These are phyloP conservation scores for Tephrocybe sp. DNA, from an alignment of 768 basidiomycete species.

Conservation along the genomic window DNA sequence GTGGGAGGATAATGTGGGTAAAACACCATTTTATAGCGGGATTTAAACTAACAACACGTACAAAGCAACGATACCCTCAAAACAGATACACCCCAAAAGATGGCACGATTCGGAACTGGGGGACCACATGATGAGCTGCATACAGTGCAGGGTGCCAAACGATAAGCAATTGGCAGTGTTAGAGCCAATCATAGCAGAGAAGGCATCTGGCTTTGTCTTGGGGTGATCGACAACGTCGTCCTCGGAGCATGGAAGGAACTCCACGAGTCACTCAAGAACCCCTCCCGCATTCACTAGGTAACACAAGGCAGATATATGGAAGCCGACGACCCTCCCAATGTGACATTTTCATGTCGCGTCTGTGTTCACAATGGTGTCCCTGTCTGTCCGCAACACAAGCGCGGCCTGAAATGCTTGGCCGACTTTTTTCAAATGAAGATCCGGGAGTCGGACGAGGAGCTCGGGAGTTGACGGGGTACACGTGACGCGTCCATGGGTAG, in stretches of 20 bases:
- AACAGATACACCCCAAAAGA: conserved; percentile 10
- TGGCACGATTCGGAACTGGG: conserved; percentile 1
- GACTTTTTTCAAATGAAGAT: conserved; percentile 9
- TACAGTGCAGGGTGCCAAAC: not conserved
- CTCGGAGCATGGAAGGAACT: not conserved
- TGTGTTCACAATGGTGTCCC: no score
- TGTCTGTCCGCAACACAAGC: not conserved
- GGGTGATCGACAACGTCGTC: conserved; percentile 1
- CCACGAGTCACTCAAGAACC: not conserved
- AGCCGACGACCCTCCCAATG: not conserved
- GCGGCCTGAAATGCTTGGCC: no score
- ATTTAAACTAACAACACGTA: conserved; percentile 22
- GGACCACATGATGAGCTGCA: conserved; percentile 1
- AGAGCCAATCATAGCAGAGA: not conserved
- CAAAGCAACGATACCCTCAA: conserved; percentile 15
- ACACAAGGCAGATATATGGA: not conserved
- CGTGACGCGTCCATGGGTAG: conserved; percentile 2
- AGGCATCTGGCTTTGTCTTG: not conserved
- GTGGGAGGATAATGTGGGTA: conserved; percentile 5
- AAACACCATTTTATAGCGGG: conserved; percentile 27
- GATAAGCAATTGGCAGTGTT: conserved; percentile 6
- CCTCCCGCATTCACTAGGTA: no score
- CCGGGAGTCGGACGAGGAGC: conserved; percentile 7
- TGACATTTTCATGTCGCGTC: not conserved
- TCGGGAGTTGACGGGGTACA: conserved; percentile 5